Evolutionary conservation across 1,284 basidiomycete species (phyloP).

Genomic region (Ganoderma multipileum): DNA sequence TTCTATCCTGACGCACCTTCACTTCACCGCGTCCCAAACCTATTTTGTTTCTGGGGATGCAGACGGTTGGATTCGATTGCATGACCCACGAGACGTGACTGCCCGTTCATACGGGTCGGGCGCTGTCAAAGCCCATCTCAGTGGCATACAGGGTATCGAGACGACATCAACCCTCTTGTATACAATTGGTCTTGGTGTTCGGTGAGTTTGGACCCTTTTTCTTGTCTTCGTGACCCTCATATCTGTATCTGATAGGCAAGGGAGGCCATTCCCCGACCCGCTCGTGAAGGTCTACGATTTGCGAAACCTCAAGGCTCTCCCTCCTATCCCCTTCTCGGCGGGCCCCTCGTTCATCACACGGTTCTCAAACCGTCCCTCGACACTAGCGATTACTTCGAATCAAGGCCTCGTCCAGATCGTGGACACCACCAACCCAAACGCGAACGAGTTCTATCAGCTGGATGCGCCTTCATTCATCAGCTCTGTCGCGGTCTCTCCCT

Average conservation of each 20-base stretch:
- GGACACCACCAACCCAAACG: slow-evolving; percentile 78
- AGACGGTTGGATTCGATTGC: slow-evolving; percentile 85
- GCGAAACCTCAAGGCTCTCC: slow-evolving; percentile 80
- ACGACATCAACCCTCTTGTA: slow-evolving; percentile 80
- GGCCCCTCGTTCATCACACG: slow-evolving; percentile 89
- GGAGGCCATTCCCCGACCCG: slow-evolving; percentile 89
- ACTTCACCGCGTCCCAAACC: slow-evolving; percentile 59
- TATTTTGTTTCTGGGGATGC: slow-evolving; percentile 79
- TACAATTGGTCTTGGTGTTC: slow-evolving; percentile 87
- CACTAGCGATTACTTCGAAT: slow-evolving; percentile 82
- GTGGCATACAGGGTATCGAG: slow-evolving; percentile 86
- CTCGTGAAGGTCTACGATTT: slow-evolving; percentile 94
- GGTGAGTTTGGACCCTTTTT: slow-evolving; percentile 52
- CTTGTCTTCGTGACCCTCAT: slow-evolving; percentile 2
- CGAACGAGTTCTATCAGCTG: slow-evolving; percentile 83
- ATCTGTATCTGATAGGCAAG: slow-evolving; percentile 64
- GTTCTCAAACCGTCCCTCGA: slow-evolving; percentile 82
- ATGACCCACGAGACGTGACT: slow-evolving; percentile 80
- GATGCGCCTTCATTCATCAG: slow-evolving; percentile 80
- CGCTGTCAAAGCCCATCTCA: slow-evolving; percentile 78
- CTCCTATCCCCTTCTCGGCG: slow-evolving; percentile 87
- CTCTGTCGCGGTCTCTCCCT: slow-evolving; percentile 84
- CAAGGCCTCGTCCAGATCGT: slow-evolving; percentile 92
- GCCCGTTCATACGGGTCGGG: slow-evolving; percentile 48
- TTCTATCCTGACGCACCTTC: slow-evolving; percentile 69